Evolutionary conservation across 2,329 filamentous ascomycete species (phyloP).

Genomic region (Alternaria triticimaculans): DNA sequence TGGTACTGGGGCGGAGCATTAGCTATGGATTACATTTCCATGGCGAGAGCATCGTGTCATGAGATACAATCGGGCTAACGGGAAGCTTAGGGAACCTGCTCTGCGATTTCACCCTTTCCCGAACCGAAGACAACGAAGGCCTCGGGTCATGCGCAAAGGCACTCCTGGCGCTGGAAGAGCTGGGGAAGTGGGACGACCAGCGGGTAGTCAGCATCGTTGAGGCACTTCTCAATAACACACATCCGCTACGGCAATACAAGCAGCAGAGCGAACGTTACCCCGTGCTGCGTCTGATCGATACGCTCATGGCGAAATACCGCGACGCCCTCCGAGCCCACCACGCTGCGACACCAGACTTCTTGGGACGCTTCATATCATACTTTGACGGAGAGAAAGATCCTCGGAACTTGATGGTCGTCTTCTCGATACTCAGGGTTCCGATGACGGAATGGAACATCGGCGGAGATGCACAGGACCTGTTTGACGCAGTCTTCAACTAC

Average conservation of each 20-base stretch:
- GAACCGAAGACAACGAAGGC: constrained; percentile 62
- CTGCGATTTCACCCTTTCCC: constrained; percentile 68
- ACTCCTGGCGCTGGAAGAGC: constrained; percentile 64
- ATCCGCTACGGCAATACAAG: constrained; percentile 67
- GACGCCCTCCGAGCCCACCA: constrained; percentile 56
- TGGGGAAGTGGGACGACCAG: constrained; percentile 66
- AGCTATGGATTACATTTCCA: neutral
- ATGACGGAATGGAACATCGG: constrained; percentile 73
- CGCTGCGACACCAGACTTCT: constrained; percentile 59
- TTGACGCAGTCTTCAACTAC: constrained; percentile 74
- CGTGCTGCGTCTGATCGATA: constrained; percentile 67
- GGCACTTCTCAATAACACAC: constrained; percentile 60
- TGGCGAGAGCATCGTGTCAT: neutral
- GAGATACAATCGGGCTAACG: neutral
- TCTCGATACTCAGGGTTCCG: constrained; percentile 70
- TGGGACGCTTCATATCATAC: constrained; percentile 67
- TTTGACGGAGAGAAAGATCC: constrained; percentile 74
- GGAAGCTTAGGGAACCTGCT: constrained; percentile 59
- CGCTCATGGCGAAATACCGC: constrained; percentile 66
- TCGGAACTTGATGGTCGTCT: constrained; percentile 73
- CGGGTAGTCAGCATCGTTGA: constrained; percentile 61
- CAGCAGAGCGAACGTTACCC: constrained; percentile 67
- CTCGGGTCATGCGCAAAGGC: constrained; percentile 65
- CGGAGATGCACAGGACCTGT: constrained; percentile 63
- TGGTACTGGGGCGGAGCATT: neutral